Conservation (phyloP, 805 yeast genomes). For the Spathaspora sp. region DNA sequence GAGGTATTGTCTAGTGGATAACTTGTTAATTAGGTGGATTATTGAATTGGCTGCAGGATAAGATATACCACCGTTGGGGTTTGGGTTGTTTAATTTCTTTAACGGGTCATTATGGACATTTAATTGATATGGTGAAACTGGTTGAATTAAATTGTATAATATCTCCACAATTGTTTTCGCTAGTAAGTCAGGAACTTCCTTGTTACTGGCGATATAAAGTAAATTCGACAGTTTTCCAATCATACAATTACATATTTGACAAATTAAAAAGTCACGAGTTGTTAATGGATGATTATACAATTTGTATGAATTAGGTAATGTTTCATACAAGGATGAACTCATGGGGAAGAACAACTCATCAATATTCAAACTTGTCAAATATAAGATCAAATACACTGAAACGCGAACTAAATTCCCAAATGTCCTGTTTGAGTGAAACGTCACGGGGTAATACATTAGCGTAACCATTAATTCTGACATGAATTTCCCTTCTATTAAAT, state of each 20-base stretch:
- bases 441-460: conserved; percentile 55
- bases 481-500: conserved; percentile 33
- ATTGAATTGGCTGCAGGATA: conserved; percentile 48
- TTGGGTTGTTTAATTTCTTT: conserved; percentile 24
- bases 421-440: conserved; percentile 37
- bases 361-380: conserved; percentile 40
- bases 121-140: conserved; percentile 25
- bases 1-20: conserved; percentile 34
- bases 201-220: conserved; percentile 5
- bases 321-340: conserved; percentile 39
- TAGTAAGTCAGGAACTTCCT: conserved; percentile 26
- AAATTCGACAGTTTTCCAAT: conserved; percentile 8
- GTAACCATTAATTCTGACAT: conserved; percentile 53
- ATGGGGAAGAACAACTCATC: conserved; percentile 45
- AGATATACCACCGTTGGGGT: conserved; percentile 43
- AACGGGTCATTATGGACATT: conserved; percentile 13
- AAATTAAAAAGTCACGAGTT: conserved; percentile 59
- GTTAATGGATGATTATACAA: conserved; percentile 43
- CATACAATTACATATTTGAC: conserved; percentile 40
- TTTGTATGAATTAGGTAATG: conserved; percentile 53
- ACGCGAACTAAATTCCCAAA: conserved; percentile 46
- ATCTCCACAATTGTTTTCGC: conserved; percentile 54
- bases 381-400: conserved; percentile 49
- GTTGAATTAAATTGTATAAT: conserved; percentile 56
- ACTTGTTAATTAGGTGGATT: conserved; percentile 38